Evolutionary conservation across 2,329 filamentous ascomycete species (phyloP).

Genomic region (Cladobotryum mycophilum): DNA sequence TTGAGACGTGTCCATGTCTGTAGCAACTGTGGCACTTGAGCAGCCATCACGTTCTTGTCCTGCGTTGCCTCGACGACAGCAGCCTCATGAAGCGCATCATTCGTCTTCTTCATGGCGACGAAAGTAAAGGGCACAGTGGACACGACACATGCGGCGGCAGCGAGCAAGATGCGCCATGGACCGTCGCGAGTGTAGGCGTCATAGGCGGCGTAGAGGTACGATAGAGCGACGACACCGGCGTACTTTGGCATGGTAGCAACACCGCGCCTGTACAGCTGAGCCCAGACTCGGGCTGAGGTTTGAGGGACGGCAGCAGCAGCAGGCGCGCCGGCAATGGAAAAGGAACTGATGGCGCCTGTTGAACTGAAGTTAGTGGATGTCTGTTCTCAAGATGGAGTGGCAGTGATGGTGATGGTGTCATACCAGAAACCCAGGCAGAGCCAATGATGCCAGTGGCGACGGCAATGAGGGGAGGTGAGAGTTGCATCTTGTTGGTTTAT

Average conservation of each 20-base stretch:
- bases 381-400: too few relatives aligned
- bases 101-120: slow-evolving; percentile 32
- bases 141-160: slow-evolving; percentile 27
- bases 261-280: slow-evolving; percentile 31
- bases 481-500: slow-evolving; percentile 11
- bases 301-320: slow-evolving; percentile 23
- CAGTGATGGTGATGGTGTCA: slow-evolving; percentile 4
- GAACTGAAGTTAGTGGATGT: background rate
- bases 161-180: slow-evolving; percentile 29
- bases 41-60: slow-evolving; percentile 9
- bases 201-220: slow-evolving; percentile 33
- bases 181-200: slow-evolving; percentile 20
- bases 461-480: slow-evolving; percentile 27
- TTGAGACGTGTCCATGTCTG: slow-evolving; percentile 23
- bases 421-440: slow-evolving; percentile 33
- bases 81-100: slow-evolving; percentile 24
- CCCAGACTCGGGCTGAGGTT: slow-evolving; percentile 30
- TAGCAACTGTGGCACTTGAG: slow-evolving; percentile 15
- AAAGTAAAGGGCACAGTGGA: slow-evolving; percentile 36
- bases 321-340: slow-evolving; percentile 32
- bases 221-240: slow-evolving; percentile 24
- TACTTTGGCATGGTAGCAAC: slow-evolving; percentile 31
- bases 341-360: slow-evolving; percentile 29
- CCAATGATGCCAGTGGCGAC: slow-evolving; percentile 33
- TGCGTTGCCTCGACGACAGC: slow-evolving; percentile 12